Base-by-base conservation (phyloP, 257 asterid genomes). In the Anisodus tanguticus region DNA sequence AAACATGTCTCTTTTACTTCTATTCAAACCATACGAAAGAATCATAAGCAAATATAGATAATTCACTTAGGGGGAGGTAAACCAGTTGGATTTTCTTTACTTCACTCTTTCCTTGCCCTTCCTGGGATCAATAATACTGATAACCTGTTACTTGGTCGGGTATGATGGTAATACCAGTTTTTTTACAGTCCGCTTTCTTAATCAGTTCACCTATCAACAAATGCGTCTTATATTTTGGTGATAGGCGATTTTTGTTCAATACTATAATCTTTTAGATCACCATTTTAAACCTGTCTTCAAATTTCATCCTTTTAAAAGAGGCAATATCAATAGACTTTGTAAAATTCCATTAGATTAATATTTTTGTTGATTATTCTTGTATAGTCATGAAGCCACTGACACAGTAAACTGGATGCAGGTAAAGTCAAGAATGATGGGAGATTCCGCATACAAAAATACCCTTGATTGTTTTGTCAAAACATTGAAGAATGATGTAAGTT, bases 351-450 rank as follows among this genome's bases (percentile, higher is more conserved):
- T 76, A 51, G 81, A 76, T 51, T 51, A 76, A 51, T 15, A 22
- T 68, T 58, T 58, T 0, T 76, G 13, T 26, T 76, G 45, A 77
- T 72, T 10, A 19, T 72, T 72, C 43, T 45, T 13, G 37, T 22
- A 57, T 59, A 43, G 16, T 41, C 83, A 80, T n/a, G 37, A 62
- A 16, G 51, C 54, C 55, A 12, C 47, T 54, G 49, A 82, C 74
- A 64, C 12, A n/a, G 67, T 55, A 47, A 66, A 49, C 74, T 67
- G 86, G 77, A 78, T 86, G 86, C 97, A 97, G 98, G 98, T 95
- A 78, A 97, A 95, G 86, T 95, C 98, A 7, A 93, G 99, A 89
- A 97, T 97, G 99, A 95, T 95, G 98, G 98, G 98, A 74, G 98
- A 95, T 90, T 71, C 99, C 60, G 35, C 97, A 15, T 95, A 94